phyloP scores from a whole-genome alignment of 306 rosid species.

The Sophora flavescens region DNA sequence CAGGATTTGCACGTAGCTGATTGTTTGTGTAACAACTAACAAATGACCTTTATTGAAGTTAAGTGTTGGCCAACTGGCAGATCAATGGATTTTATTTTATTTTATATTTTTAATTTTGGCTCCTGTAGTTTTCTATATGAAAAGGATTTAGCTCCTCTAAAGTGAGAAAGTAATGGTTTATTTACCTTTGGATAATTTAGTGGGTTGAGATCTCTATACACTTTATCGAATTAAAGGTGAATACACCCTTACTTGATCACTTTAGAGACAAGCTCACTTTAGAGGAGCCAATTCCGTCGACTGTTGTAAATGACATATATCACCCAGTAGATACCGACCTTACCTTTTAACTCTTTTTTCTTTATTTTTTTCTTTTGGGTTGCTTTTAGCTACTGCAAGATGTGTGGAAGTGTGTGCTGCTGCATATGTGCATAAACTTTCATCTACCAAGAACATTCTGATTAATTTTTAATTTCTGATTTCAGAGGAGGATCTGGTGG shows the following conservation, averaged over 20 bases:
- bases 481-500: constrained; percentile 91
- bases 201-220: too few relatives aligned
- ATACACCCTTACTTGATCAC: too few relatives aligned
- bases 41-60: neutral
- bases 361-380: neutral
- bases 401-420: neutral
- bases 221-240: too few relatives aligned
- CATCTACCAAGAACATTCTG: constrained; percentile 18
- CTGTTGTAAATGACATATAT: constrained; percentile 21
- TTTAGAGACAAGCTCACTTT: too few relatives aligned
- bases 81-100: neutral
- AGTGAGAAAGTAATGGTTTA: too few relatives aligned
- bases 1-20: constrained; percentile 8
- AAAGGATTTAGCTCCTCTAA: neutral
- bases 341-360: neutral
- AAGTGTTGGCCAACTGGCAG: constrained; percentile 6
- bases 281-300: neutral
- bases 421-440: constrained; percentile 21
- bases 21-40: neutral
- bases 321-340: constrained; percentile 4
- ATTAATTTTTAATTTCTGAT: constrained; percentile 40
- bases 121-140: constrained; percentile 9
- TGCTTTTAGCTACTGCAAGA: constrained; percentile 21
- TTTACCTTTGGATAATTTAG: too few relatives aligned
- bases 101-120: neutral